Evolutionary conservation across 805 yeast genomes (phyloP).

Genomic region (Yamadazyma endophytica): DNA sequence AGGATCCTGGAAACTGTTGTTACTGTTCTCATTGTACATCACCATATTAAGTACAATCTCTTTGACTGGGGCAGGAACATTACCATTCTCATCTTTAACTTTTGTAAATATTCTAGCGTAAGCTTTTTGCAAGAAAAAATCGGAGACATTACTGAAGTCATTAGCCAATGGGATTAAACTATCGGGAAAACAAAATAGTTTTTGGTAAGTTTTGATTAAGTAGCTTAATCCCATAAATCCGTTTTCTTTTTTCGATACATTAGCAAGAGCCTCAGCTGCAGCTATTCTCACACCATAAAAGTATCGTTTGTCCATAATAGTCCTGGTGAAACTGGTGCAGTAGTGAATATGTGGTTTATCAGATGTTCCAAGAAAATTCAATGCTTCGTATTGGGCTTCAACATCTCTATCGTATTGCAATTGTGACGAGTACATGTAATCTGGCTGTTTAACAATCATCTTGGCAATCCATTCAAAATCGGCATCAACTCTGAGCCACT

Average conservation of each 20-base stretch:
- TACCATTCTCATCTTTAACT: slow-evolving; percentile 59
- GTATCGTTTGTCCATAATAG: slow-evolving; percentile 78
- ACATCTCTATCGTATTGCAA: slow-evolving; percentile 93
- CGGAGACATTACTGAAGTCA: slow-evolving; percentile 68
- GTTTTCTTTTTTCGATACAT: slow-evolving; percentile 55
- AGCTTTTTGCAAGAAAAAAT: slow-evolving; percentile 65
- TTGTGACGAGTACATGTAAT: slow-evolving; percentile 92
- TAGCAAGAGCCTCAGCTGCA: slow-evolving; percentile 77
- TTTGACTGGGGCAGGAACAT: slow-evolving; percentile 55
- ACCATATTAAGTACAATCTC: slow-evolving; percentile 65
- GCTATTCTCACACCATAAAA: slow-evolving; percentile 85
- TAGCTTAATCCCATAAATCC: slow-evolving; percentile 72
- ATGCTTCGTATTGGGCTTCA: slow-evolving; percentile 88
- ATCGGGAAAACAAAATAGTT: slow-evolving; percentile 66
- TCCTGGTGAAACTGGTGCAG: slow-evolving; percentile 73
- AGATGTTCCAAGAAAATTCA: slow-evolving; percentile 61
- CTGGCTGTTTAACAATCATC: slow-evolving; percentile 80
- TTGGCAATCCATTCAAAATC: slow-evolving; percentile 96
- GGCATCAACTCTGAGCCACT: slow-evolving; percentile 97
- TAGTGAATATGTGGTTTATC: slow-evolving; percentile 59
- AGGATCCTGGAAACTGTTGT: slow-evolving; percentile 71
- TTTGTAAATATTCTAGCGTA: slow-evolving; percentile 60
- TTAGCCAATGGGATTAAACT: slow-evolving; percentile 69
- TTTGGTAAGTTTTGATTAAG: slow-evolving; percentile 63
- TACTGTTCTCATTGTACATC: slow-evolving; percentile 81